phyloP scores from a whole-genome alignment of 352 stramenopile genomes.

The Phytophthora pseudosyringae region DNA sequence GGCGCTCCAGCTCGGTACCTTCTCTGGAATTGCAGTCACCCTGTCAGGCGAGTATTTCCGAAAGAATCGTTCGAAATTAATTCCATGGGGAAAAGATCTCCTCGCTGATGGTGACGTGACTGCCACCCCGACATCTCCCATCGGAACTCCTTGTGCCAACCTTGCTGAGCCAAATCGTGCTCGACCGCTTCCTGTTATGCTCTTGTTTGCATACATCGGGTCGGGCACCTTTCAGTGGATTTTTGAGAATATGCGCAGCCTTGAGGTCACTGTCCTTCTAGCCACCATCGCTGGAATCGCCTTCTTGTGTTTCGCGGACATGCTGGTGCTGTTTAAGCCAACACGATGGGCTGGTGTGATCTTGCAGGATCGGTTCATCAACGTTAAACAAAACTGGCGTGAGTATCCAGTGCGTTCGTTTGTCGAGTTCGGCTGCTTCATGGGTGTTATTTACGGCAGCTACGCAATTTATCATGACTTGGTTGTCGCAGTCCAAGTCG shows the following conservation, averaged over 20 bases:
- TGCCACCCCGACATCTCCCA: slow-evolving; percentile 29
- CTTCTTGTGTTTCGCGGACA: slow-evolving; percentile 84
- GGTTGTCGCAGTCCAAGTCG: slow-evolving; percentile 82
- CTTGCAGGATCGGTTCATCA: slow-evolving; percentile 84
- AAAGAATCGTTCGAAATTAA: slow-evolving; percentile 61
- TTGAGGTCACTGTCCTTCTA: slow-evolving; percentile 82
- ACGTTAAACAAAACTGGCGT: slow-evolving; percentile 75
- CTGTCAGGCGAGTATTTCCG: slow-evolving; percentile 82
- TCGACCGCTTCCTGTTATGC: slow-evolving; percentile 60
- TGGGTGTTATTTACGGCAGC: slow-evolving; percentile 90
- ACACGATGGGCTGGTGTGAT: slow-evolving; percentile 80
- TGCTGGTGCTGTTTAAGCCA: slow-evolving; percentile 65
- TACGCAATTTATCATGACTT: slow-evolving; percentile 86
- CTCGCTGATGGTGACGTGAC: slow-evolving; percentile 29
- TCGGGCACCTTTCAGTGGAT: slow-evolving; percentile 91
- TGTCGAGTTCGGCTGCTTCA: slow-evolving; percentile 83
- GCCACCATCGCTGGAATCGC: slow-evolving; percentile 81
- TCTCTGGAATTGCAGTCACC: slow-evolving; percentile 82
- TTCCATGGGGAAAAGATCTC: slow-evolving; percentile 49
- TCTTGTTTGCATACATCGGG: slow-evolving; percentile 87
- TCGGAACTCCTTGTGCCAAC: slow-evolving; percentile 16
- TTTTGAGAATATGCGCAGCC: slow-evolving; percentile 85
- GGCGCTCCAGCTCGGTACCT: slow-evolving; percentile 81
- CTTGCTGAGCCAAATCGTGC: slow-evolving; percentile 17
- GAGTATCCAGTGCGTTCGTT: slow-evolving; percentile 82